phyloP scores from a whole-genome alignment of 192 early-diverging fungal species.

The Powellomyces hirtus region DNA sequence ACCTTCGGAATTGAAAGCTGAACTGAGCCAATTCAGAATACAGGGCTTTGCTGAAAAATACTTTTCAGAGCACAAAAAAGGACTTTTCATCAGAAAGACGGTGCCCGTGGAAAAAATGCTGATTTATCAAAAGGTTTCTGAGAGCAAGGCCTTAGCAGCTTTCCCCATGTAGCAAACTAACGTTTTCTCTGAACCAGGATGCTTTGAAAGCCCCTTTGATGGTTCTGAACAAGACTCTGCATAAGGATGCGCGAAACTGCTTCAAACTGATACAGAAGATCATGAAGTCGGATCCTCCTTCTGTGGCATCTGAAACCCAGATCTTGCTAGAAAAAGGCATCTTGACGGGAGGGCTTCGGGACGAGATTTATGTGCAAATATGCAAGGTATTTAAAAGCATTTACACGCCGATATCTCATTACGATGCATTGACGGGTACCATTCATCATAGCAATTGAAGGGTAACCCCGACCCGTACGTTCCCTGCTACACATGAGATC shows the following conservation, averaged over 20 bases:
- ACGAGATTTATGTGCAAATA: slow-evolving; percentile 93
- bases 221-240: slow-evolving; percentile 75
- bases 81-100: slow-evolving; percentile 77
- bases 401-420: background rate
- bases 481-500: background rate
- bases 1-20: slow-evolving; percentile 53
- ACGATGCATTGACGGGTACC: background rate
- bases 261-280: slow-evolving; percentile 82
- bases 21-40: slow-evolving; percentile 77
- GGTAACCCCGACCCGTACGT: slow-evolving; percentile 29
- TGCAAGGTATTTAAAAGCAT: slow-evolving; percentile 63
- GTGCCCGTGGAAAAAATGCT: slow-evolving; percentile 91
- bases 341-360: slow-evolving; percentile 70
- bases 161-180: background rate
- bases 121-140: slow-evolving; percentile 63
- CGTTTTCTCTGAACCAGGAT: slow-evolving; percentile 43
- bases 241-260: slow-evolving; percentile 81
- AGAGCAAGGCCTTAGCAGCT: background rate
- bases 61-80: slow-evolving; percentile 84
- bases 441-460: slow-evolving; percentile 24
- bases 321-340: slow-evolving; percentile 77
- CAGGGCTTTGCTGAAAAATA: slow-evolving; percentile 89
- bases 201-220: slow-evolving; percentile 76
- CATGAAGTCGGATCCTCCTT: slow-evolving; percentile 69
- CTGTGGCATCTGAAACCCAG: slow-evolving; percentile 63